These are phyloP conservation scores for Penicillium sp. DNA, from an alignment of 2,329 filamentous ascomycete species.

Conservation along the genomic window DNA sequence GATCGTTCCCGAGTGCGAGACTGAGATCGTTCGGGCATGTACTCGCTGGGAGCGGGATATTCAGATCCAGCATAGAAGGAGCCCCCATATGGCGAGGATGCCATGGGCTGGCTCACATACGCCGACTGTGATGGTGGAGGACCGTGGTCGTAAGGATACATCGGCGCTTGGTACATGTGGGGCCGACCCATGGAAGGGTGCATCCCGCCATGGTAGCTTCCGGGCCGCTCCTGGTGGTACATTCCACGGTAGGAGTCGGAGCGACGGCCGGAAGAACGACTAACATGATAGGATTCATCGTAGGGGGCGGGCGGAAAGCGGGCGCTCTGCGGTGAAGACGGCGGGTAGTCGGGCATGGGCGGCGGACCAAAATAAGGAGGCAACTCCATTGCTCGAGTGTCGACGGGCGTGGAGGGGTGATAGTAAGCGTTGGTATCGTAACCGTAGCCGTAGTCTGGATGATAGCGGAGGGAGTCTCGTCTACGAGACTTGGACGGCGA, in stretches of 20 bases:
- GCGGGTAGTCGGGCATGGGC: conserved; percentile 28
- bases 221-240: conserved; percentile 33
- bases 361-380: conserved; percentile 24
- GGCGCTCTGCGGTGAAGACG: conserved; percentile 29
- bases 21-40: conserved; percentile 30
- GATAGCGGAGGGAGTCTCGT: conserved; percentile 30
- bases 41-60: conserved; percentile 25
- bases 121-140: conserved; percentile 37
- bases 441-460: conserved; percentile 31
- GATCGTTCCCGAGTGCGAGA: conserved; percentile 34
- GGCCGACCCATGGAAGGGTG: conserved; percentile 25
- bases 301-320: conserved; percentile 25
- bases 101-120: conserved; percentile 31
- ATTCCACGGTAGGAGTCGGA: conserved; percentile 34
- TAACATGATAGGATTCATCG: conserved; percentile 26
- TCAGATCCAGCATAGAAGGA: conserved; percentile 29
- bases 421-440: conserved; percentile 36
- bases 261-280: conserved; percentile 25
- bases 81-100: conserved; percentile 31
- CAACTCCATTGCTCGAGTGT: conserved; percentile 32
- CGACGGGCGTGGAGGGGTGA: conserved; percentile 26
- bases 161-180: conserved; percentile 23
- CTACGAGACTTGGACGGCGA: conserved; percentile 34
- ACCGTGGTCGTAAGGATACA: conserved; percentile 28
- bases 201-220: conserved; percentile 37